These are phyloP conservation scores for Sanghuangporus sanghuang DNA, from an alignment of 1,284 basidiomycete genomes.

Conservation along the genomic window DNA sequence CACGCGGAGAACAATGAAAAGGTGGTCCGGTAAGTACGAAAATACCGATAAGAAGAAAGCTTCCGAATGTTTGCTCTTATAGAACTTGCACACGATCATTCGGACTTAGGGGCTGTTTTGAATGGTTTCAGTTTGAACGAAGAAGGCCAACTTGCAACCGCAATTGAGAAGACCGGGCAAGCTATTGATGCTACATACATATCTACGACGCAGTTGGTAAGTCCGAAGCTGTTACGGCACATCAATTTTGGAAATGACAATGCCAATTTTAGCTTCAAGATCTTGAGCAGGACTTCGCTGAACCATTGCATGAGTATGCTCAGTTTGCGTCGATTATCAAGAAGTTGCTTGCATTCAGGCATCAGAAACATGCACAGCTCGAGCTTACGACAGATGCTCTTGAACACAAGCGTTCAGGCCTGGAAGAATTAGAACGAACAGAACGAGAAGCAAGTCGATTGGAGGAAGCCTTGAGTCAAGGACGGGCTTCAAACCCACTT, in stretches of 20 bases:
- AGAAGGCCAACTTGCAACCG: conserved; percentile 61
- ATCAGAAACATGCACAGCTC: conserved; percentile 97
- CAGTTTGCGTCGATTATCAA: conserved; percentile 96
- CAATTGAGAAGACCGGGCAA: conserved; percentile 91
- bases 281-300: conserved; percentile 90
- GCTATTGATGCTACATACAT: conserved; percentile 94
- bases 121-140: conserved; percentile 96
- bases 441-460: conserved; percentile 88
- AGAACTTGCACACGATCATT: conserved; percentile 89
- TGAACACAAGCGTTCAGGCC: conserved; percentile 80
- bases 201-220: conserved; percentile 82
- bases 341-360: conserved; percentile 88
- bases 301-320: conserved; percentile 93
- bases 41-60: neutral
- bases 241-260: conserved; percentile 2
- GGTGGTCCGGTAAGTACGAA: conserved; percentile 76
- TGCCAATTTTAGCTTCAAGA: conserved; percentile 66
- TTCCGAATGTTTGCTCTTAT: conserved; percentile 7
- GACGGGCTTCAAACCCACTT: conserved; percentile 33
- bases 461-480: conserved; percentile 77
- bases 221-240: conserved; percentile 24
- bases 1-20: conserved; percentile 84
- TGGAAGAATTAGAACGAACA: conserved; percentile 89
- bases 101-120: conserved; percentile 91
- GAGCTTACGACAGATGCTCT: conserved; percentile 94